Evolutionary conservation across 768 basidiomycete species (phyloP).

Genomic region (Tulasnella sp.): DNA sequence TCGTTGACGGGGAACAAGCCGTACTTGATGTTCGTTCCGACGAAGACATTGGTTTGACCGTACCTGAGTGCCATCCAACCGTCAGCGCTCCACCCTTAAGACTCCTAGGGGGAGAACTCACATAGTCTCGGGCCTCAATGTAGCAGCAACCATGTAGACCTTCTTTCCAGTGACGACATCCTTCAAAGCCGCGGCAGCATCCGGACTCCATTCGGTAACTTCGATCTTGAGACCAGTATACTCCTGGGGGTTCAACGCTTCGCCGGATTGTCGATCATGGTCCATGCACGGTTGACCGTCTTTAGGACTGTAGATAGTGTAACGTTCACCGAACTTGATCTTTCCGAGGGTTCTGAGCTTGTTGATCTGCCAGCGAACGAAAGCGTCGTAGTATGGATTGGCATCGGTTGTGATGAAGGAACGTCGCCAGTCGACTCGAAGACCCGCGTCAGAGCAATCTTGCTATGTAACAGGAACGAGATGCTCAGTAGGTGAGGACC

Average conservation of each 20-base stretch:
- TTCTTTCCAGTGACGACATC: conserved; percentile 71
- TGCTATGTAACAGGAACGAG: conserved; percentile 37
- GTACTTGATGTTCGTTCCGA: conserved; percentile 85
- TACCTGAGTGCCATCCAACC: conserved; percentile 53
- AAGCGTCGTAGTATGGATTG: conserved; percentile 96
- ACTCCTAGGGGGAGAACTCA: conserved; percentile 36
- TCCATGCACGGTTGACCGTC: conserved; percentile 99
- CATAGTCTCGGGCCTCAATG: conserved; percentile 96
- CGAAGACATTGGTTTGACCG: conserved; percentile 97
- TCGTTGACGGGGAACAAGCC: conserved; percentile 81
- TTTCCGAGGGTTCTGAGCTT: conserved; percentile 80
- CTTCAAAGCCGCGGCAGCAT: conserved; percentile 60
- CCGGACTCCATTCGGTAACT: conserved; percentile 77
- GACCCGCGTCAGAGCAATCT: conserved; percentile 85
- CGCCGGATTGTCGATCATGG: conserved; percentile 93
- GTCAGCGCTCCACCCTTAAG: background rate
- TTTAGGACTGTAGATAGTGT: conserved; percentile 97
- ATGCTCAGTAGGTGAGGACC: background rate
- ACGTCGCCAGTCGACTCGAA: conserved; percentile 95
- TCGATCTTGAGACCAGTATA: conserved; percentile 95
- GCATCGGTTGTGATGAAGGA: conserved; percentile 90
- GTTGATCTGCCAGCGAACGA: conserved; percentile 98
- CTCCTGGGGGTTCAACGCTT: conserved; percentile 91
- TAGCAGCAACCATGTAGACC: conserved; percentile 92
- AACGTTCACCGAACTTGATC: conserved; percentile 97